Base-by-base conservation (phyloP, 176 grass and related monocot species). In the Musa itinerans region DNA sequence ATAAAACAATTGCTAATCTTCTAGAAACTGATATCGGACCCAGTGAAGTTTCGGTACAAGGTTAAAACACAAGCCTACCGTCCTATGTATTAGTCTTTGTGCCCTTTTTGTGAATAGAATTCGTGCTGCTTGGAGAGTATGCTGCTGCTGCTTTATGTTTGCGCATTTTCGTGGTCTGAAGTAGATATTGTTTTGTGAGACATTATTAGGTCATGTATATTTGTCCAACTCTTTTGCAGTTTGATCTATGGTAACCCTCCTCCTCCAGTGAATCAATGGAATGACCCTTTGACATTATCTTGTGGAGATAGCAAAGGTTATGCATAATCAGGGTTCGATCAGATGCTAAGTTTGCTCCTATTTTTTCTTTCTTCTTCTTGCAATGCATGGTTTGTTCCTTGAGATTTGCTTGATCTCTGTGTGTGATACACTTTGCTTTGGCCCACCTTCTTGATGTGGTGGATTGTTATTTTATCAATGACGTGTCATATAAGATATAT, bases 31-130 rank as follows among this genome's bases (percentile, higher is more conserved):
- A 79, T 27, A 79, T 83, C 34, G 62, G 81, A 66, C 76, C 80
- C 8, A 86, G 82, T 74, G 90, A 93, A 89, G 86, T 93, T 75
- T 64, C 78, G 52, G 84, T 84, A 52, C 84, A 87, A 76, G 86
- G 86, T 82, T 91, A 88, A 93, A 81, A 23, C 20, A 62, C n/a
- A 56, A 14, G 19, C 71, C 10, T 15, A 10, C 51, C 54, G 21
- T 26, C 71, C 22, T 73, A 73, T 55, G 10, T 73, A 15, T 69
- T 26, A 54, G 52, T 73, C 22, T 73, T 20, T 20, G 67, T 73
- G 71, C 21, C 7, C 14, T 21, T 15, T 59, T 27, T 73, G 71
- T 73, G 71, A 73, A 73, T 73, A 76, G 54, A 10, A 10, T 76
- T 27, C 50, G 55, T 76, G 34, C 10, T 52, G 51, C 25, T 72